Base-by-base conservation (phyloP, 2,329 filamentous ascomycete species). In the Chaetomium sp. region DNA sequence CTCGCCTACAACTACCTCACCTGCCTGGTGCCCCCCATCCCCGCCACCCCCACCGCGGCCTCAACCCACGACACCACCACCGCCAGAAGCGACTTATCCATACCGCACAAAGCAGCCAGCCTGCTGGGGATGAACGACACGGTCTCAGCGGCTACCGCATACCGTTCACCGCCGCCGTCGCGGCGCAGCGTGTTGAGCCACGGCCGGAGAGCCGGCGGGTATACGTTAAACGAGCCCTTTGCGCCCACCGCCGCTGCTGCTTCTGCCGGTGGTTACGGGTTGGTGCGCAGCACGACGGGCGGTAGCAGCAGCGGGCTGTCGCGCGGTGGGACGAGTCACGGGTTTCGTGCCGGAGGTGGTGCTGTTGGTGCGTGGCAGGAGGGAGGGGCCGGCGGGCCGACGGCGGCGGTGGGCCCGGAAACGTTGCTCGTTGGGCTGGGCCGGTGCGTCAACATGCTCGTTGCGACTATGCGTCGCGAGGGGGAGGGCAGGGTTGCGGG, bases 1-100 rank as follows among this genome's bases (percentile, higher is more conserved):
- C 74, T 87, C 4, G 84, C 83, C 0, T 86, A 84, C 73, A 87
- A 86, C 73, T 87, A 87, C 74, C 76, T 87, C 59, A 74, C 73
- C 53, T 72, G 75, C 5, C 69, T 81, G 10, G 78, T 75, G 58
- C 69, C 29, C 4, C 29, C 50, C 25, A 16, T 29, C 27, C 27
- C 27, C 27, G 3, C 6, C 27, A 29, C 27, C 27, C 27, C 27
- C 27, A 29, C 27, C 27, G 3, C 27, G 6, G 27, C 27, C 27
- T 29, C n/a, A n/a, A 0, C 42, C n/a, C n/a, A 45, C 12, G 42
- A 21, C 31, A 2, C 12, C 27, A 21, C 25, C 7, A 29, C 38
- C 19, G 3, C 51, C 3, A 57, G 67, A 51, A 68, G 75, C 10
- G 74, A 77, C 35, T 25, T 55, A 23, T 16, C 23, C 23, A 79